Evolutionary conservation across 2,329 filamentous ascomycete species (phyloP), one percentile per base, ranked within the genome.

Genomic region (Penicillium sp.): DNA sequence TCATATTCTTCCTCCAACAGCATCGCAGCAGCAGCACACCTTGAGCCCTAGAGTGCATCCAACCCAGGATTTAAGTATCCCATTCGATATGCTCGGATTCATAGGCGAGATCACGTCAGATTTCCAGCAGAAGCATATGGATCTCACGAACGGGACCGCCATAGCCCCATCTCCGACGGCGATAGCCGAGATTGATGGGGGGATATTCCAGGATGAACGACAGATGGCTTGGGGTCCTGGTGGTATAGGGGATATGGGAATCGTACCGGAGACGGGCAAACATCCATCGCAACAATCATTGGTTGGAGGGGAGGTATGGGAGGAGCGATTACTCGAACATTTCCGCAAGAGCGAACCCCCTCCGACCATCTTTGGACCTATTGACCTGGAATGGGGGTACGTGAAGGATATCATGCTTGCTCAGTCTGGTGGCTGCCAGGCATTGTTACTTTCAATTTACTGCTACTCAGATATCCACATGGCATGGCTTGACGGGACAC

Each of bases 31-130:
- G 45, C 17, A 47, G 17, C n/a, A 47, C 45, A 19, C 7, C 4
- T 26, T 21, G 45, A 54, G 23, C n/a, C 51, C 29, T 38, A 61
- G 15, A 55, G 51, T 26, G 15, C 57, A 21, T 21, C 49, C 7
- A 19, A 19, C 44, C 7, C 47, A 19, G 68, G 69, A 19, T 56
- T 70, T 11, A 52, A 63, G 7, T 23, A 64, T 65, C 7, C 64
- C 69, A 6, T 76, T 76, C 56, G 74, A 76, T 57, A 76, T 76
- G 67, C 71, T 75, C n/a, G 67, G 69, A 3, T 76, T 76, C 45
- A 76, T 76, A 56, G 73, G 74, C n/a, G 74, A 71, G 3, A 74
- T 76, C 11, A 75, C 72, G 3, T 74, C 72, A 3, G 74, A 76
- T 47, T 63, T 76, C 26, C 70, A 76, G 41, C 74, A 75, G 56